Conservation (phyloP, 2,329 filamentous ascomycete species). For the Pseudopyricularia cyperi region DNA sequence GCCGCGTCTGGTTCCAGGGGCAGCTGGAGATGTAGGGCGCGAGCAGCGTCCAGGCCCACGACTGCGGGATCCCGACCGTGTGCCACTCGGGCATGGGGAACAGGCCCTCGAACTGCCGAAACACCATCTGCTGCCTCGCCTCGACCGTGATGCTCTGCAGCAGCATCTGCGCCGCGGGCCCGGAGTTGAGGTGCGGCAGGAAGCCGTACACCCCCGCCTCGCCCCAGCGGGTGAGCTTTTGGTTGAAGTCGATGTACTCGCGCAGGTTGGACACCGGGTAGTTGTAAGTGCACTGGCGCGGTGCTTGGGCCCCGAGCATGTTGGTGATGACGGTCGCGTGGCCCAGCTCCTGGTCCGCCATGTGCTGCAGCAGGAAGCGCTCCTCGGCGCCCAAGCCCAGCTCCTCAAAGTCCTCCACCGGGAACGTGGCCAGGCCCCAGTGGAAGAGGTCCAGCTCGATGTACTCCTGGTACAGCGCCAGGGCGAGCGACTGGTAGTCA, state of each 20-base stretch:
- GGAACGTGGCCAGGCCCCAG: constrained; percentile 58
- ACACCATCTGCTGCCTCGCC: constrained; percentile 72
- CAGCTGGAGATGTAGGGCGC: constrained; percentile 73
- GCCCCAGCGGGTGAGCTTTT: constrained; percentile 73
- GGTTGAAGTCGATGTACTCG: constrained; percentile 73
- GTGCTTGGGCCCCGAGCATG: constrained; percentile 59
- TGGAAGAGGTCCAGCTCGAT: constrained; percentile 78
- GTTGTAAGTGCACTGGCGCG: constrained; percentile 67
- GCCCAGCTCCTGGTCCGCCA: constrained; percentile 65
- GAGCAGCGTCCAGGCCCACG: constrained; percentile 71
- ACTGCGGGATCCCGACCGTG: constrained; percentile 66
- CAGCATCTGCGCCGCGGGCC: constrained; percentile 59
- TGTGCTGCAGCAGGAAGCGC: constrained; percentile 58
- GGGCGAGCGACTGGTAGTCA: constrained; percentile 64
- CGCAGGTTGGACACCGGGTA: constrained; percentile 64
- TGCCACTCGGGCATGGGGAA: constrained; percentile 80
- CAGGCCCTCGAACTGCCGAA: constrained; percentile 69
- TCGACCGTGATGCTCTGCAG: constrained; percentile 68
- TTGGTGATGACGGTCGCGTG: constrained; percentile 68
- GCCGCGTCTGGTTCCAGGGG: constrained; percentile 56
- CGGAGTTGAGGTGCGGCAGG: constrained; percentile 62
- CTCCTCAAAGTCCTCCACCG: constrained; percentile 52
- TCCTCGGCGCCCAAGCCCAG: constrained; percentile 58
- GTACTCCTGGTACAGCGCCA: constrained; percentile 72
- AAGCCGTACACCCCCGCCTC: constrained; percentile 75